Evolutionary conservation across 805 yeast species (phyloP).

Genomic region (Hermanozyma aechmeae): DNA sequence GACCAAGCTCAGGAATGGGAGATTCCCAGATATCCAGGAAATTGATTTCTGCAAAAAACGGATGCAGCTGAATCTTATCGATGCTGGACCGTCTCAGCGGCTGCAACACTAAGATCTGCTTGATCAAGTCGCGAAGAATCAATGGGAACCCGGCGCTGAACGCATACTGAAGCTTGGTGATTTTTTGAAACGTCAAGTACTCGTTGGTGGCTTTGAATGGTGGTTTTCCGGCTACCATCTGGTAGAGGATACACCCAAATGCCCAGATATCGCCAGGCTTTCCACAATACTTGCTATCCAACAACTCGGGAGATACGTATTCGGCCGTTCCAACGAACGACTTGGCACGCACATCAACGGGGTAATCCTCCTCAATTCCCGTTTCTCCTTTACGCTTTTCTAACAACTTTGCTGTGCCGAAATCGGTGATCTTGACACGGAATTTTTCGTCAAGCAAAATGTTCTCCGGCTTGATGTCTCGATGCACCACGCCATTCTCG

Average conservation of each 20-base stretch:
- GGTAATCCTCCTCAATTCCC: constrained; percentile 37
- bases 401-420: constrained; percentile 73
- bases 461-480: constrained; percentile 81
- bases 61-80: constrained; percentile 50
- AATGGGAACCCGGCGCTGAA: constrained; percentile 52
- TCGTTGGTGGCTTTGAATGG: constrained; percentile 82
- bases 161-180: constrained; percentile 71
- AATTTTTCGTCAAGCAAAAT: constrained; percentile 53
- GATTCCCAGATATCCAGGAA: constrained; percentile 73
- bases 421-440: constrained; percentile 67
- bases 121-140: constrained; percentile 55
- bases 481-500: constrained; percentile 69
- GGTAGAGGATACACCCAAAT: constrained; percentile 49
- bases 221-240: constrained; percentile 59
- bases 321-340: constrained; percentile 86
- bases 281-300: constrained; percentile 62
- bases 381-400: constrained; percentile 37
- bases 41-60: constrained; percentile 59
- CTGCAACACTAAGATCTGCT: constrained; percentile 57
- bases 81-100: constrained; percentile 60
- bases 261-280: constrained; percentile 58
- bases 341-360: constrained; percentile 59
- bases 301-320: constrained; percentile 72
- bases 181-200: constrained; percentile 72
- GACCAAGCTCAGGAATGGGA: constrained; percentile 57